Evolutionary conservation across 2,329 filamentous ascomycete genomes (phyloP), one percentile per base, ranked within the genome.

Genomic region (Aspergillus calidoustus): DNA sequence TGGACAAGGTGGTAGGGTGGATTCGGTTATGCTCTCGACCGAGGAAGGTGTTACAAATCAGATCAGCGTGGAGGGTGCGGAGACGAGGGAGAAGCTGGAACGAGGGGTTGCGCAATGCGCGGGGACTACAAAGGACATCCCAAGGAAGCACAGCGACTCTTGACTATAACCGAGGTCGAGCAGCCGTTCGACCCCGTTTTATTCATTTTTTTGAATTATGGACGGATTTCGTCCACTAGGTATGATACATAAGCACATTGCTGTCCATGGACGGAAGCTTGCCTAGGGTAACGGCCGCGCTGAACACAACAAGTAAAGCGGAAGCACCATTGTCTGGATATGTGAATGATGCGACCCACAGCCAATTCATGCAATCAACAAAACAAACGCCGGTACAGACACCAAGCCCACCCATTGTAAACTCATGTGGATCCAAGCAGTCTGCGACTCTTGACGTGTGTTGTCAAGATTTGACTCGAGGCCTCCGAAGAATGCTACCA

Each of bases 401-500:
- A 63, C 65, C 58, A 68, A 66, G 50, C 57, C 64, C 59, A 59
- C 64, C 66, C 50, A 58, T 58, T 48, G 51, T 54, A 64, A 62
- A 63, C 58, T 44, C 64, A 65, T 64, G 63, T 54, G 34, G 56
- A 66, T 56, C 58, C 56, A 66, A 64, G 64, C 38, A 60, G 66
- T 68, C 64, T 57, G 64, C 48, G 59, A 59, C 60, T 64, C 64
- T 57, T 64, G 68, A 66, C 68, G 66, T 66, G 64, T 65, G 62
- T 41, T 61, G 66, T 61, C 67, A 66, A 64, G 64, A 54, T 62
- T 62, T 66, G 65, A 68, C 65, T 66, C 54, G 31, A 71, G 66
- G n/a, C 67, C 69, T 69, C 71, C 54, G 61, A 61, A 59, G 59
- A 57, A 68, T 64, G 64, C 61, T 62, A 67, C 65, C 68, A 61